Evolutionary conservation across 306 rosid species (phyloP), one percentile per base, ranked within the genome.

Genomic region (Dalbergia oliveri): DNA sequence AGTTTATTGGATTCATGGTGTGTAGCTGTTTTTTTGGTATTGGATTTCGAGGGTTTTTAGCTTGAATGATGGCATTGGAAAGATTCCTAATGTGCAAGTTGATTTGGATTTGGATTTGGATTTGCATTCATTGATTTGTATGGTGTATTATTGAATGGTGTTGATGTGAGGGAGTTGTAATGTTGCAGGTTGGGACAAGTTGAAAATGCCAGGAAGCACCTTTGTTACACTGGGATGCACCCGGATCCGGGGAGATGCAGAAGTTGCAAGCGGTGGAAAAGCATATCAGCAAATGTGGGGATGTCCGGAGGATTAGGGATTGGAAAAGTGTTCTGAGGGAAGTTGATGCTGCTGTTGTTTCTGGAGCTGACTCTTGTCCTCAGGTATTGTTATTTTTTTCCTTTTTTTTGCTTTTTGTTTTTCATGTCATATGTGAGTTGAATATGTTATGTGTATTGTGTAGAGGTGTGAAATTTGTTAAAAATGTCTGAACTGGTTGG

Each of bases 251-350:
- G 0, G 97, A 91, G 91, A 81, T 88, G 83, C 92, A 86, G 69
- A 93, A 88, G 86, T 68, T 95, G 83, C 91, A 91, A 88, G 72
- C 45, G 54, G 66, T 95, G 68, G 97, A 91, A 80, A 95, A 89
- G 84, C 93, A 93, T 89, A 77, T 95, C 11, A 89, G 58, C 71
- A 89, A 85, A 87, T 91, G 99, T 68, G 83, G 89, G 5, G 94
- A 89, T 93, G 89, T 89, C 6, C 85, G 99, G 50, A 90, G 94
- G 71, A 44, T 84, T 73, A 84, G 90, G 18, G 98, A 95, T 78
- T 95, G 99, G 99, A 90, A 61, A 84, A 91, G 89, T 77, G 92
- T 84, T 53, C 49, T 95, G 31, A 83, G 90, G 88, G 99, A 95
- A 84, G 67, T 80, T 9, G 98, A 91, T 69, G 88, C 90, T 69